Evolutionary conservation across 2,329 filamentous ascomycete genomes (phyloP), one percentile per base, ranked within the genome.

Genomic region (Aspergillus fischeri): DNA sequence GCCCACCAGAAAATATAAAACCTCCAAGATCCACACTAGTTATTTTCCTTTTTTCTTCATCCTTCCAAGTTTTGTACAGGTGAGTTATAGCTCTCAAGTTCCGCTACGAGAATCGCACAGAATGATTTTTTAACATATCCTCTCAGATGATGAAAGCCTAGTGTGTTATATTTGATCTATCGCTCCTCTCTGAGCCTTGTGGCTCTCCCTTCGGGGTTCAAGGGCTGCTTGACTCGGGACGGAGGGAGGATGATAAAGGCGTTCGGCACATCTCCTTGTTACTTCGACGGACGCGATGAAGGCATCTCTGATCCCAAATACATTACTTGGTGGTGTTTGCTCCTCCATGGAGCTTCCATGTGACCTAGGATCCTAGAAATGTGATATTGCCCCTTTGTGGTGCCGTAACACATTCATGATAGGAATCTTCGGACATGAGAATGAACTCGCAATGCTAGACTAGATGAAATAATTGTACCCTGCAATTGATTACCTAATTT

Each of bases 211-310:
- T 85, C 79, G 83, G 78, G 80, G 86, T 92, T 90, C 75, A 91
- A 97, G 94, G 83, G 93, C 91, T 88, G 83, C 78, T 63, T 79
- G 83, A 86, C 76, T 78, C 78, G 80, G 80, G 81, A 77, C 77
- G 81, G 79, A 78, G 85, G 84, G 79, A 89, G 85, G 81, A 85
- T 99, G 94, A 97, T 87, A 92, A 92, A 84, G 88, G 94, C 92
- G 94, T 97, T 90, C 92, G 93, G 91, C 94, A 97, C 93, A 96
- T 83, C 78, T 83, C 89, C 93, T 97, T 97, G 92, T 97, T 95
- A 91, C 84, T 80, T 79, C 60, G 21, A 91, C 92, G 93, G 87
- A 96, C 93, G 94, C 92, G 86, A 91, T 88, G 83, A 89, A 87
- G 89, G 91, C 88, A 95, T 90, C 91, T 97, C 93, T 97, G 93